Evolutionary conservation across 2,329 filamentous ascomycete species (phyloP), one percentile per base, ranked within the genome.

Genomic region (Penicillium olsonii): DNA sequence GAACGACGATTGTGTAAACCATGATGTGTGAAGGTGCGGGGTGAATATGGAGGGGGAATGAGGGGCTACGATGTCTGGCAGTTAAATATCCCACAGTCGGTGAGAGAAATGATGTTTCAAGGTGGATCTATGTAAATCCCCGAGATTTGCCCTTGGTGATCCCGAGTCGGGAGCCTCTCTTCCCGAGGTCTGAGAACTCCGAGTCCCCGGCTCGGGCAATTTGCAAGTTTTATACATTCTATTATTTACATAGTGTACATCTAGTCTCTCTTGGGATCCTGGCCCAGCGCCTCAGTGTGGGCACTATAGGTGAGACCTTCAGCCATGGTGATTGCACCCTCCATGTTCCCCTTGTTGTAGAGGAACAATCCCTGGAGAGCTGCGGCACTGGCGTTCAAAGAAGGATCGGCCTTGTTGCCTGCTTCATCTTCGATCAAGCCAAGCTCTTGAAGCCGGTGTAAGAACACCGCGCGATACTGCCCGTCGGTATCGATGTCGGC

Each of bases 341-440:
- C 80, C 78, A 92, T 88, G 61, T 95, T 82, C 56, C 87, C 88
- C 75, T 99, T 99, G 73, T 97, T 95, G 69, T 95, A 95, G 68
- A 97, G 71, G 70, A 99, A 99, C 37, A 99, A 73, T 0, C 94
- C 94, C 71, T 99, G 94, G 24, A 99, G 84, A 18, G 91, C 90
- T 22, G 94, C 94, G 4, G 92, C 92, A 68, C 92, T 97, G 14
- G 90, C 88, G 50, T 75, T 75, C 39, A 77, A 76, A 34, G 74
- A 70, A 4, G 73, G 50, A 45, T 70, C 77, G 2, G 74, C 67
- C 48, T 75, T 74, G 3, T 73, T 72, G 17, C 79, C 79, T 20
- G 75, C 65, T 18, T 75, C 77, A 43, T 81, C 77, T 15, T 84
- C 81, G 45, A 95, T 83, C 20, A 96, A 71, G 0, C 87, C 87